Conservation (phyloP, 345 rosid species). For the Crucihimalaya himalaica region DNA sequence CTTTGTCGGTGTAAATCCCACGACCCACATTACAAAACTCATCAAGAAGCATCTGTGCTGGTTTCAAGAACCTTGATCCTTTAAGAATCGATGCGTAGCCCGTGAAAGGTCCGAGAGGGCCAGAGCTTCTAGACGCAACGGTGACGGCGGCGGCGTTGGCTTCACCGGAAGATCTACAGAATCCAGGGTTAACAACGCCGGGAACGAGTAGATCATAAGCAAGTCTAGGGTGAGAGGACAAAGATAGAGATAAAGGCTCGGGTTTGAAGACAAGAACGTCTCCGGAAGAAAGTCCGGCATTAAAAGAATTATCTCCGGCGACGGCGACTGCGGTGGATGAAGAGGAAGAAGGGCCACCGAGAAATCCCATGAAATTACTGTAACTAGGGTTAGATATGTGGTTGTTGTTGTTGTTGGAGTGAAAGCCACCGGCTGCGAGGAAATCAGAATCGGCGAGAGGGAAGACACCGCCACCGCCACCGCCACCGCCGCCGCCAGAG, state of each 20-base stretch:
- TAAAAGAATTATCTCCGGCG: constrained; percentile 41
- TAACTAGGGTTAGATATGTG: constrained; percentile 49
- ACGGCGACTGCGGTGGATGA: constrained; percentile 35
- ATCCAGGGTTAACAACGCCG: constrained; percentile 27
- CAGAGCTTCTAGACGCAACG: constrained; percentile 51
- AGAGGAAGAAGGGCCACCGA: constrained; percentile 40
- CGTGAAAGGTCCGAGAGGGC: constrained; percentile 64
- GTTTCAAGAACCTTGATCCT: constrained; percentile 85
- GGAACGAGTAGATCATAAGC: constrained; percentile 35
- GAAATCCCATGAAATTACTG: constrained; percentile 51
- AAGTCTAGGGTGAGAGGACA: constrained; percentile 55
- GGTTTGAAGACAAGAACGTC: constrained; percentile 58
- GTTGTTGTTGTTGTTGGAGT: constrained; percentile 52
- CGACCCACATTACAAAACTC: constrained; percentile 74
- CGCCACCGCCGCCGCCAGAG: constrained; percentile 35
- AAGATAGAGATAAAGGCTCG: constrained; percentile 64
- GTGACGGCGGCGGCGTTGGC: constrained; percentile 41
- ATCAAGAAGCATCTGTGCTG: constrained; percentile 81
- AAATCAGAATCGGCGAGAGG: constrained; percentile 60
- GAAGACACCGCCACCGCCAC: constrained; percentile 42
- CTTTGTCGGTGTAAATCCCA: constrained; percentile 52
- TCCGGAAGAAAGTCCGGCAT: constrained; percentile 42
- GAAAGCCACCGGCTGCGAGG: constrained; percentile 52
- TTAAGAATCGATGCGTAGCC: constrained; percentile 78
- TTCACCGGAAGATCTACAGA: constrained; percentile 33